A percentile compares a stretch with the other conserved stretches of the same genome.
Evolutionary conservation across 306 rosid genomes (phyloP).

Genomic region (Vachellia pachyceras): DNA sequence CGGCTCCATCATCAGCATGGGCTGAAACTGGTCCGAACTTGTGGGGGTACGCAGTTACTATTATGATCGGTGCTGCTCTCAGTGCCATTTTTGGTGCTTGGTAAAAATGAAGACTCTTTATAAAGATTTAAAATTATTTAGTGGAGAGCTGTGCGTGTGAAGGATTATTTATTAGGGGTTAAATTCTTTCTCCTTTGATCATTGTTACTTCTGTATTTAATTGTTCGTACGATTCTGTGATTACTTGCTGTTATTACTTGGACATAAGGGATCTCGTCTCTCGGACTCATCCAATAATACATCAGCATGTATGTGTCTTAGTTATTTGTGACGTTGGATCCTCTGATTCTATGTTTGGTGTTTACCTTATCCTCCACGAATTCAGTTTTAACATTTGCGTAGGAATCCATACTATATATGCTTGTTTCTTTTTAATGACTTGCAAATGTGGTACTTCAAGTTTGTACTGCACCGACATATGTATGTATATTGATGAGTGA

Average conservation of each 20-base stretch:
- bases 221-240: neutral
- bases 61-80: constrained; percentile 47
- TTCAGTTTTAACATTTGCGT: neutral
- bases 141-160: neutral
- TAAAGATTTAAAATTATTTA: neutral
- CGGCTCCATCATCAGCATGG: constrained; percentile 23
- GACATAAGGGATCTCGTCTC: constrained; percentile 34
- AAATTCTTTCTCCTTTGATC: neutral
- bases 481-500: too few species aligned
- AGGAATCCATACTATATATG: neutral
- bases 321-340: neutral
- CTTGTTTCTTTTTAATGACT: neutral
- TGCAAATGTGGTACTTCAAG: neutral
- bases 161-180: constrained; percentile 2
- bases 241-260: constrained; percentile 28
- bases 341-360: neutral
- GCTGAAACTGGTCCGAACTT: constrained; percentile 36
- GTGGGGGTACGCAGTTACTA: constrained; percentile 33
- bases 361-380: neutral
- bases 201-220: neutral
- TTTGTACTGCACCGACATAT: too few species aligned
- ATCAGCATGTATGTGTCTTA: neutral
- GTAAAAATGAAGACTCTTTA: neutral
- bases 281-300: neutral
- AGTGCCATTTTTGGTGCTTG: constrained; percentile 27